These are phyloP conservation scores for Paspalum vaginatum DNA, from an alignment of 176 grass and related monocot species.

Conservation along the genomic window DNA sequence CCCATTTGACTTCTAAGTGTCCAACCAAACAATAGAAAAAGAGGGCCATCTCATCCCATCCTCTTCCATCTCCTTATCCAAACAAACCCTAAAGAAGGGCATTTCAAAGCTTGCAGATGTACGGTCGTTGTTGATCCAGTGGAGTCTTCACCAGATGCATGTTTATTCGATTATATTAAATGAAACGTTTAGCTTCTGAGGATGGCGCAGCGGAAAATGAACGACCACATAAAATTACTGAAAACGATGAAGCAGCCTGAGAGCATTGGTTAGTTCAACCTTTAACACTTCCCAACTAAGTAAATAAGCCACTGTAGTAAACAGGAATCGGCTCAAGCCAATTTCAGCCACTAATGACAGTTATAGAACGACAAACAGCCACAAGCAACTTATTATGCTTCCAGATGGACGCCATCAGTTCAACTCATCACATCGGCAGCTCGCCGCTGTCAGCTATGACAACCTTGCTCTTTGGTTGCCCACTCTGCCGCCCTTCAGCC, in stretches of 20 bases:
- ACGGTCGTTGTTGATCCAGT: too few relatives aligned
- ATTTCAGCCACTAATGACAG: constrained; percentile 7
- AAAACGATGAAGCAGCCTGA: not conserved
- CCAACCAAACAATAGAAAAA: too few relatives aligned
- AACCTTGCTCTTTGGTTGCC: constrained; percentile 79
- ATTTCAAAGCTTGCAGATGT: too few relatives aligned
- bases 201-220: not conserved
- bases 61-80: too few relatives aligned
- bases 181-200: not conserved
- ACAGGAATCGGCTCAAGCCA: not conserved
- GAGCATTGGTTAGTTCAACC: not conserved
- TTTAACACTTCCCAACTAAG: constrained; percentile 8
- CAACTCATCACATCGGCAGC: constrained; percentile 56
- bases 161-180: too few relatives aligned
- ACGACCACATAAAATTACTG: not conserved
- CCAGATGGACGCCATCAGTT: not conserved
- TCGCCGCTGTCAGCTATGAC: constrained; percentile 83
- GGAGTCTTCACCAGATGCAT: too few relatives aligned
- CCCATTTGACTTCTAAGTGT: too few relatives aligned
- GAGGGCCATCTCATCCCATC: too few relatives aligned
- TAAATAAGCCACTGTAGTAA: constrained; percentile 27
- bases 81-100: too few relatives aligned
- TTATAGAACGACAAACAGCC: not conserved
- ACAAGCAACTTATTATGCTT: constrained; percentile 9
- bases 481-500: constrained; percentile 81